phyloP scores from a whole-genome alignment of 2,329 filamentous ascomycete genomes.

The Fusarium sulawesiense region DNA sequence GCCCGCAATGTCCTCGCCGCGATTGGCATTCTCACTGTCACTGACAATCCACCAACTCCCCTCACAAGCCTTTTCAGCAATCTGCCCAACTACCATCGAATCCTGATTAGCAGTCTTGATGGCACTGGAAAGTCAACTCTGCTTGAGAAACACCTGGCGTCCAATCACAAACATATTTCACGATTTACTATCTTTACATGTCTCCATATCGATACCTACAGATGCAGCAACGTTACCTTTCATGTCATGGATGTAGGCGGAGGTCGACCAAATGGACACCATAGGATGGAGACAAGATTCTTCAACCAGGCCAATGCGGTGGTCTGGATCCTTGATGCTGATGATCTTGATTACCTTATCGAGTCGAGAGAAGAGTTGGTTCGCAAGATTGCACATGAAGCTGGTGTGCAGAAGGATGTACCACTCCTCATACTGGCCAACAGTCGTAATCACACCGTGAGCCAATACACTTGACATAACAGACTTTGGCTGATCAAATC shows the following conservation, averaged over 20 bases:
- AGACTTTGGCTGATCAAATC: accelerated
- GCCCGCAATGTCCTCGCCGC: neutral
- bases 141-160: neutral
- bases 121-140: neutral
- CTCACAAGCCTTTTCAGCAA: neutral
- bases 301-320: neutral
- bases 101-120: neutral
- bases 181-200: neutral
- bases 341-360: neutral
- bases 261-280: neutral
- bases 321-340: neutral
- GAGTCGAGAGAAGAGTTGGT: constrained; percentile 8
- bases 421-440: constrained; percentile 3
- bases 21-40: neutral
- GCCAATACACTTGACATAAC: accelerated
- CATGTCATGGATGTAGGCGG: neutral
- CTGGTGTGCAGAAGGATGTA: neutral
- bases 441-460: neutral
- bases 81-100: constrained; percentile 1
- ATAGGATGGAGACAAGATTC: neutral
- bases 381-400: neutral
- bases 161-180: neutral
- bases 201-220: neutral
- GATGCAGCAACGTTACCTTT: neutral
- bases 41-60: neutral